Percentiles rank a stretch among this genome's conserved stretches.
These are phyloP conservation scores for Dioszegia crocea DNA, from an alignment of 768 basidiomycete species.

Conservation along the genomic window DNA sequence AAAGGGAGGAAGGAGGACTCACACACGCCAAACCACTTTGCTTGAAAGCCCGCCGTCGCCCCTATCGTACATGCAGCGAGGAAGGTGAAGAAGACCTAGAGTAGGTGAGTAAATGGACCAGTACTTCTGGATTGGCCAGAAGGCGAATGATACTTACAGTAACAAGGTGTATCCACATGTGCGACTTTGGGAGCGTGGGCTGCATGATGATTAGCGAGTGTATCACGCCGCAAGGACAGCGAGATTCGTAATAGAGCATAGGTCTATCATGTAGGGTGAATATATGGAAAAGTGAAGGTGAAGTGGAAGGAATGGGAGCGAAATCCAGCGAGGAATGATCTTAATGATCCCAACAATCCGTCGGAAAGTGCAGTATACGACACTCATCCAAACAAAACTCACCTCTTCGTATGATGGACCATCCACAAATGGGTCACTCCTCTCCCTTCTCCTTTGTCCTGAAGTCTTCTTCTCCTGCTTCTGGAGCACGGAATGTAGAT, in stretches of 20 bases:
- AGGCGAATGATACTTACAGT: slow-evolving; percentile 7
- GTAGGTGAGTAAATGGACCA: not conserved
- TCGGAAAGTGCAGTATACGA: too few species aligned
- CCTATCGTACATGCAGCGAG: slow-evolving; percentile 88
- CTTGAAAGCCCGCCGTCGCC: slow-evolving; percentile 81
- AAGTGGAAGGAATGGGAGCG: not conserved
- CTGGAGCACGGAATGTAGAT: slow-evolving; percentile 21
- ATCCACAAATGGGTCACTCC: slow-evolving; percentile 36
- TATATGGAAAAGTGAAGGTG: not conserved
- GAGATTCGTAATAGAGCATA: not conserved
- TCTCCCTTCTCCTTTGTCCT: slow-evolving; percentile 1
- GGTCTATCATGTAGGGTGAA: not conserved
- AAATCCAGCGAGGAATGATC: not conserved
- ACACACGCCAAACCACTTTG: slow-evolving; percentile 86
- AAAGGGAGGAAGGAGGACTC: slow-evolving; percentile 48
- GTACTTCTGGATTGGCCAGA: not conserved
- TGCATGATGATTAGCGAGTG: not conserved
- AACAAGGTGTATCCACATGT: slow-evolving; percentile 18
- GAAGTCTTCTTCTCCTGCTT: not conserved
- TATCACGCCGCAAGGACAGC: not conserved
- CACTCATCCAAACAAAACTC: too few species aligned
- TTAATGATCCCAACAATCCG: too few species aligned
- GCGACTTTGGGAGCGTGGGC: slow-evolving; percentile 17
- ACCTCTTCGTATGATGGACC: slow-evolving; percentile 38
- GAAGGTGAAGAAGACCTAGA: slow-evolving; percentile 83